Conservation (phyloP, 768 basidiomycete genomes). For the Gymnopilus junonius region DNA sequence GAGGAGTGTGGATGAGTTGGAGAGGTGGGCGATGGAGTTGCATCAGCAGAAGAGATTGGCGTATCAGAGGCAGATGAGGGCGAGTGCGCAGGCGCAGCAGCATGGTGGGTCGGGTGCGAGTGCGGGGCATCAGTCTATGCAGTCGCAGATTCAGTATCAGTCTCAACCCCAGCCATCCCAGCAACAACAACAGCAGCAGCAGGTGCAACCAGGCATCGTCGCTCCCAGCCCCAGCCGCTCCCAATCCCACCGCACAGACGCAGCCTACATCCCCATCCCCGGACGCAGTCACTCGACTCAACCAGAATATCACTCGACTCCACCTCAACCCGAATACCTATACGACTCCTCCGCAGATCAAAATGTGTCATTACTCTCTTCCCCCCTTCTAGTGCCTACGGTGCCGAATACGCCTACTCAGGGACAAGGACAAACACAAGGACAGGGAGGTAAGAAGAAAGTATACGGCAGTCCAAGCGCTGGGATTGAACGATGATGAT, state of each 20-base stretch:
- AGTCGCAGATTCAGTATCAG: no score
- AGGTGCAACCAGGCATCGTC: not conserved
- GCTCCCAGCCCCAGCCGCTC: not conserved
- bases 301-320: not conserved
- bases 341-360: not conserved
- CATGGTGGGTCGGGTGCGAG: not conserved
- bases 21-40: conserved; percentile 29
- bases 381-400: conserved; percentile 24
- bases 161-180: not conserved
- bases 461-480: conserved; percentile 38
- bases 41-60: conserved; percentile 31
- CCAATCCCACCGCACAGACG: not conserved
- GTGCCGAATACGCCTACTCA: conserved; percentile 26
- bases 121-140: not conserved
- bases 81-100: conserved; percentile 13
- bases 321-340: not conserved
- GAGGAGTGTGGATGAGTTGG: conserved; percentile 28
- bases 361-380: conserved; percentile 13
- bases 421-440: not conserved
- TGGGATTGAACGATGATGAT: conserved; percentile 64
- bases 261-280: no score
- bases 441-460: conserved; percentile 14
- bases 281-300: not conserved
- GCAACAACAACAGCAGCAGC: not conserved
- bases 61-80: conserved; percentile 68